Evolutionary conservation across 2,329 filamentous ascomycete species (phyloP).

Genomic region (Diaporthe australafricana): DNA sequence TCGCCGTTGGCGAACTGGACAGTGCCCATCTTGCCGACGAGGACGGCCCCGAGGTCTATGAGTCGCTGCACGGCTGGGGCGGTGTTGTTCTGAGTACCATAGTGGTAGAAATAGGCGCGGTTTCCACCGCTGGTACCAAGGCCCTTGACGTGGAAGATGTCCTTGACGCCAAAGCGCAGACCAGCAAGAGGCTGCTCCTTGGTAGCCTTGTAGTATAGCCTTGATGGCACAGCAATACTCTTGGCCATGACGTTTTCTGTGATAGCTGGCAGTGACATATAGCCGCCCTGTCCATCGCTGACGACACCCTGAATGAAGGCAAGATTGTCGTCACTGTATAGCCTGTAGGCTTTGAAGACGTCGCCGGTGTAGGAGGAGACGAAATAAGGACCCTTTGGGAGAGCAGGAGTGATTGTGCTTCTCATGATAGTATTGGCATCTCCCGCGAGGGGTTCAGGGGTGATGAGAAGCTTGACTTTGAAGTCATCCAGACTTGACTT

Average conservation of each 20-base stretch:
- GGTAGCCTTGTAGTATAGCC: slow-evolving; percentile 67
- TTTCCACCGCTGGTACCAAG: slow-evolving; percentile 67
- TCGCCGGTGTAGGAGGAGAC: slow-evolving; percentile 46
- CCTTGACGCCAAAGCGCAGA: slow-evolving; percentile 71
- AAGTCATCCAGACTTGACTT: slow-evolving; percentile 2
- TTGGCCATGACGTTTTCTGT: slow-evolving; percentile 44
- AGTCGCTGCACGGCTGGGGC: slow-evolving; percentile 66
- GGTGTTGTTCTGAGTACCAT: slow-evolving; percentile 59
- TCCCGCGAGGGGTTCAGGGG: background rate
- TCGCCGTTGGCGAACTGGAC: slow-evolving; percentile 59
- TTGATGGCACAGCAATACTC: slow-evolving; percentile 65
- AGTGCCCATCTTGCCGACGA: slow-evolving; percentile 61
- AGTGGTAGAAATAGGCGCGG: slow-evolving; percentile 68
- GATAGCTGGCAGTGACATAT: slow-evolving; percentile 48
- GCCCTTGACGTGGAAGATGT: slow-evolving; percentile 64
- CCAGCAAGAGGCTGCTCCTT: slow-evolving; percentile 68
- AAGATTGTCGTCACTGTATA: slow-evolving; percentile 50
- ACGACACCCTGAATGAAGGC: slow-evolving; percentile 48
- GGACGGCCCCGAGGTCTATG: slow-evolving; percentile 67
- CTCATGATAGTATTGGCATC: background rate
- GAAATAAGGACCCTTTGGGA: slow-evolving; percentile 50
- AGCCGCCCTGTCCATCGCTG: slow-evolving; percentile 45
- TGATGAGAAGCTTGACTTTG: slow-evolving; percentile 33
- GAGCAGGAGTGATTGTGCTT: background rate
- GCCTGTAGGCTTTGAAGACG: slow-evolving; percentile 49